Evolutionary conservation across 169 alveolate genomes (phyloP).

Genomic region (Plasmodium adleri): DNA sequence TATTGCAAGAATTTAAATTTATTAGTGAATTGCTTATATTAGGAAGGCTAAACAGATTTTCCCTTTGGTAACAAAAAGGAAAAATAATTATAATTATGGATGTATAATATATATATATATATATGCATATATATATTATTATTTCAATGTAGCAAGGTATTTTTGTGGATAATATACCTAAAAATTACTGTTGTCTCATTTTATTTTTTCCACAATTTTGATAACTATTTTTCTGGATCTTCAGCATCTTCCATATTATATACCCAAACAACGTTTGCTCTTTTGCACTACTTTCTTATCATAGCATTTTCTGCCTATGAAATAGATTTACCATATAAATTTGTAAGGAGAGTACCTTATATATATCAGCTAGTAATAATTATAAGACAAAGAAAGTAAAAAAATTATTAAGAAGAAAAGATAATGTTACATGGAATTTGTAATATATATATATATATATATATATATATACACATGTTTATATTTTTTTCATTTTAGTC

Average conservation of each 20-base stretch:
- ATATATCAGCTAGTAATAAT: conserved; percentile 42
- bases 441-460: neutral
- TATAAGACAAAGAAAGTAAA: neutral
- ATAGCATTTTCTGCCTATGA: conserved; percentile 74
- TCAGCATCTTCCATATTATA: conserved; percentile 51
- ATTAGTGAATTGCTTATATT: conserved; percentile 53
- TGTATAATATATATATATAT: neutral
- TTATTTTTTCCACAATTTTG: conserved; percentile 66
- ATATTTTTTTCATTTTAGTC: conserved; percentile 30
- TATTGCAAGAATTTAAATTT: conserved; percentile 58
- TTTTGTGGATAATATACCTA: conserved; percentile 75
- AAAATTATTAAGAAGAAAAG: neutral
- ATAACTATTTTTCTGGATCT: conserved; percentile 72
- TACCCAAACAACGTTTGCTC: conserved; percentile 58
- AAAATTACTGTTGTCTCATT: conserved; percentile 55
- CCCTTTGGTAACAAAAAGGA: conserved; percentile 52
- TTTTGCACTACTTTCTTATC: conserved; percentile 59
- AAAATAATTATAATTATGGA: neutral
- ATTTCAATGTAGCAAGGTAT: conserved; percentile 37
- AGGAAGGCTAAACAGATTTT: conserved; percentile 67
- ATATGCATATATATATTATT: neutral
- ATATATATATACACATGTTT: neutral
- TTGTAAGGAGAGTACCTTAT: conserved; percentile 41
- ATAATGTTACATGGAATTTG: neutral
- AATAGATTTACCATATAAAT: conserved; percentile 63